These are phyloP conservation scores for Calonectria pseudoreteaudii DNA, from an alignment of 2,329 filamentous ascomycete species.

Conservation along the genomic window DNA sequence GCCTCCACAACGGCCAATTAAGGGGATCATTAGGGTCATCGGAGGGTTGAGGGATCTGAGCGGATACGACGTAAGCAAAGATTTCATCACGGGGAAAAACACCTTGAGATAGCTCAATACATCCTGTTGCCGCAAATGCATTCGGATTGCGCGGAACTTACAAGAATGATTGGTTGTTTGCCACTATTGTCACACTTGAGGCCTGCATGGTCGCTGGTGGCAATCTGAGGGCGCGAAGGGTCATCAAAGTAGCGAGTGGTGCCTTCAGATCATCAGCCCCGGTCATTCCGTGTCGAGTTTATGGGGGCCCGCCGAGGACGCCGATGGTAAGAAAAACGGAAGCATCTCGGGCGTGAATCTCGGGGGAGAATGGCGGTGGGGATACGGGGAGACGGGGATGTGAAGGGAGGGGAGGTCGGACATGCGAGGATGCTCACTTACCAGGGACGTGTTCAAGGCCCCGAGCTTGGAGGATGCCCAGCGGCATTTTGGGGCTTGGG, in stretches of 20 bases:
- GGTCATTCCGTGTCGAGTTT: neutral
- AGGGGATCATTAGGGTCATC: conserved; percentile 92
- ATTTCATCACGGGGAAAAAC: neutral
- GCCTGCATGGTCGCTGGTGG: conserved; percentile 53
- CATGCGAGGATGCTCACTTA: conserved; percentile 63
- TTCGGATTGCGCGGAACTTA: conserved; percentile 50
- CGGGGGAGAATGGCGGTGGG: conserved; percentile 2
- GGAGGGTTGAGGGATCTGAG: conserved; percentile 80
- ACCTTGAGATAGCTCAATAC: neutral
- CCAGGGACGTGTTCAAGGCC: conserved; percentile 79
- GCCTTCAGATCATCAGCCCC: conserved; percentile 52
- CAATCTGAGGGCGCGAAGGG: conserved; percentile 59
- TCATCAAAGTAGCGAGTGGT: conserved; percentile 75
- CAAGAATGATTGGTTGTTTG: conserved; percentile 78
- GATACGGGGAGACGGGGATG: conserved; percentile 9
- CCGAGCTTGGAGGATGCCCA: conserved; percentile 79
- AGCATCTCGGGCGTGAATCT: conserved; percentile 4
- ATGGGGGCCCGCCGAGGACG: neutral
- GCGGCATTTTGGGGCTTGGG: conserved; percentile 48
- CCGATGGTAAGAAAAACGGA: conserved; percentile 6
- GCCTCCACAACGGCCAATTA: conserved; percentile 86
- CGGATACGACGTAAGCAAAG: conserved; percentile 24
- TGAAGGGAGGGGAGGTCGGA: conserved; percentile 4
- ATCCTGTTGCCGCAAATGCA: neutral
- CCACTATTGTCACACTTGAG: conserved; percentile 81